Base-by-base conservation (phyloP, 495 filamentous ascomycete species). In the Articulospora tetracladia region DNA sequence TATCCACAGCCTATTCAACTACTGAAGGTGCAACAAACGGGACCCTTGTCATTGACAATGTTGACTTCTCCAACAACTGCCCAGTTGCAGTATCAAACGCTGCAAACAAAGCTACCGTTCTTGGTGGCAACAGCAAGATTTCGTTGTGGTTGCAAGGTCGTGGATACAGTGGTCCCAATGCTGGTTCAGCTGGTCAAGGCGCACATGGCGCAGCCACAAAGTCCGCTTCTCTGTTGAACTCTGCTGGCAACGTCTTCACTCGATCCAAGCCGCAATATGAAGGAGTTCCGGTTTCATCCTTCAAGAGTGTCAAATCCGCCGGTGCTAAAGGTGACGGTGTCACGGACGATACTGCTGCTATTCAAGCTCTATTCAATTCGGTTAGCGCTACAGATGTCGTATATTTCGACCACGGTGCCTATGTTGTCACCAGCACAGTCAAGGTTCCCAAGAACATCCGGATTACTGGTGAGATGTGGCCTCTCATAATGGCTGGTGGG, bases 321-420 rank as follows among this genome's bases (percentile, higher is more conserved):
- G 93, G 92, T 46, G 92, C 90, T 64, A 87, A 85, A 71, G 93
- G 93, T 66, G 92, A 90, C 70, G 88, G 88, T 27, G 64, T 69
- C 22, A 82, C 85, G 23, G 88, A 91, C 62, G 88, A 90, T 62
- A 88, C 86, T 10, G 77, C 75, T 0, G 82, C 78, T 19, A 80
- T 98, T 67, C 92, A 98, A 69, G 76, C 79, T 20, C 66, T 84
- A 34, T 79, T 93, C 41, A 79, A 93, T 70, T 82, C 76, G 57
- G 85, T 76, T 17, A 74, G 73, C 17, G 62, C 75, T 8, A 77
- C 76, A 56, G 85, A 93, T 48, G 75, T 97, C 53, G 81, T 97
- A 57, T 98, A 90, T 79, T 95, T 98, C 69, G 90, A 95, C 71
- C 89, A 95, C 67, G 93, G 93, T 51, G 85, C 87, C 25, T 98